Evolutionary conservation across 2,329 filamentous ascomycete species (phyloP).

Genomic region (Aspergillus awamori): DNA sequence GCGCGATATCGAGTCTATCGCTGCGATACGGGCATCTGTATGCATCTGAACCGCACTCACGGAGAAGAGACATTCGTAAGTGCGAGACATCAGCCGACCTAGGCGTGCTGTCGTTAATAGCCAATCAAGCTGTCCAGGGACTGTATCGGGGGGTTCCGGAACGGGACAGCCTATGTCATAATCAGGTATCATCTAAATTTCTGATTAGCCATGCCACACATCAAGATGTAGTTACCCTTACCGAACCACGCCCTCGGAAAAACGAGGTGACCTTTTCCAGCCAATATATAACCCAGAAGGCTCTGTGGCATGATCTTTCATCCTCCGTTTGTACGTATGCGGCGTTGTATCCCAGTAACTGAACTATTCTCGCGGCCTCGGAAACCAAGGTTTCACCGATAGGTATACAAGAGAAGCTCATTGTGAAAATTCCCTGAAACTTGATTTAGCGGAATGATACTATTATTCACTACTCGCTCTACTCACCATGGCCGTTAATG

Average conservation of each 20-base stretch:
- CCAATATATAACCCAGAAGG: slow-evolving; percentile 47
- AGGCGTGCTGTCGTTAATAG: slow-evolving; percentile 37
- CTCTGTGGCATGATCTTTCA: slow-evolving; percentile 23
- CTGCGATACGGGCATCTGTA: slow-evolving; percentile 16
- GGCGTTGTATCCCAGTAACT: slow-evolving; percentile 36
- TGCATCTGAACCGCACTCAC: slow-evolving; percentile 33
- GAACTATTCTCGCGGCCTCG: slow-evolving; percentile 41
- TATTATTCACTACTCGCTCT: no score
- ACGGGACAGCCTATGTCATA: slow-evolving; percentile 43
- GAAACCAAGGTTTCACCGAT: slow-evolving; percentile 36
- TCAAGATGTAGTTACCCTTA: slow-evolving; percentile 19
- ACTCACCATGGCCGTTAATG: slow-evolving; percentile 31
- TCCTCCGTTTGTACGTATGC: slow-evolving; percentile 19
- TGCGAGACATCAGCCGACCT: slow-evolving; percentile 36
- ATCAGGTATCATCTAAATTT: slow-evolving; percentile 38
- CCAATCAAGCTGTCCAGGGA: slow-evolving; percentile 41
- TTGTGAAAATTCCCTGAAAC: slow-evolving; percentile 40
- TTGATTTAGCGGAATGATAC: neutral
- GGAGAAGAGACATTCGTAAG: slow-evolving; percentile 41
- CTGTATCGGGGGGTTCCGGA: slow-evolving; percentile 36
- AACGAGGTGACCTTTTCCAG: slow-evolving; percentile 44
- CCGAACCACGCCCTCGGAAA: slow-evolving; percentile 34
- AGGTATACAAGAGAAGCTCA: slow-evolving; percentile 38
- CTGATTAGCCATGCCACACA: neutral
- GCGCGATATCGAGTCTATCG: slow-evolving; percentile 28